Evolutionary conservation across 805 yeast genomes (phyloP).

Genomic region (Wickerhamomyces pijperi): DNA sequence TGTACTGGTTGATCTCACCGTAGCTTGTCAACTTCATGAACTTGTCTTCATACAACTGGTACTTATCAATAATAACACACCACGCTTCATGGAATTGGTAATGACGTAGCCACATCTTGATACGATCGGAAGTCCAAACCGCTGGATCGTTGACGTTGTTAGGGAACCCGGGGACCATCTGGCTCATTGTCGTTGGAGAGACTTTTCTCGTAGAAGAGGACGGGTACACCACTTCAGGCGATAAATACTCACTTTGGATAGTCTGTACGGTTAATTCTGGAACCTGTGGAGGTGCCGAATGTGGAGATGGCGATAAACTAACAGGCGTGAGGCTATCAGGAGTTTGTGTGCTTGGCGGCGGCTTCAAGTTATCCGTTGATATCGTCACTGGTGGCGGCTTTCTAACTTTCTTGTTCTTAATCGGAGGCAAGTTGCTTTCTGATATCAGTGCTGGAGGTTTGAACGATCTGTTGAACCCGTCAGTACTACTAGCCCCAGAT

Average conservation of each 20-base stretch:
- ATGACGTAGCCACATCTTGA: conserved; percentile 54
- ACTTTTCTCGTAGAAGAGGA: conserved; percentile 4
- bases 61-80: conserved; percentile 50
- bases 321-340: conserved; percentile 10
- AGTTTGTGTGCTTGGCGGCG: conserved; percentile 2
- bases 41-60: conserved; percentile 47
- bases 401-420: too few relatives aligned
- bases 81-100: conserved; percentile 65
- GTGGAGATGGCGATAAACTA: conserved; percentile 14
- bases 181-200: conserved; percentile 16
- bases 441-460: too few relatives aligned
- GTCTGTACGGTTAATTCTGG: conserved; percentile 3
- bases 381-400: neutral
- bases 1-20: conserved; percentile 38
- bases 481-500: neutral
- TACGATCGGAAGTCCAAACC: conserved; percentile 67
- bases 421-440: too few relatives aligned
- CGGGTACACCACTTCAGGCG: conserved; percentile 1
- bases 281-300: conserved; percentile 11
- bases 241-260: conserved; percentile 3
- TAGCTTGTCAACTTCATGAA: conserved; percentile 62
- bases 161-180: conserved; percentile 30
- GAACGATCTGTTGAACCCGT: too few relatives aligned
- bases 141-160: conserved; percentile 35
- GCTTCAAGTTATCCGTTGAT: neutral